Conservation (phyloP, 2,329 filamentous ascomycete genomes). For the Beauveria pseudobassiana region DNA sequence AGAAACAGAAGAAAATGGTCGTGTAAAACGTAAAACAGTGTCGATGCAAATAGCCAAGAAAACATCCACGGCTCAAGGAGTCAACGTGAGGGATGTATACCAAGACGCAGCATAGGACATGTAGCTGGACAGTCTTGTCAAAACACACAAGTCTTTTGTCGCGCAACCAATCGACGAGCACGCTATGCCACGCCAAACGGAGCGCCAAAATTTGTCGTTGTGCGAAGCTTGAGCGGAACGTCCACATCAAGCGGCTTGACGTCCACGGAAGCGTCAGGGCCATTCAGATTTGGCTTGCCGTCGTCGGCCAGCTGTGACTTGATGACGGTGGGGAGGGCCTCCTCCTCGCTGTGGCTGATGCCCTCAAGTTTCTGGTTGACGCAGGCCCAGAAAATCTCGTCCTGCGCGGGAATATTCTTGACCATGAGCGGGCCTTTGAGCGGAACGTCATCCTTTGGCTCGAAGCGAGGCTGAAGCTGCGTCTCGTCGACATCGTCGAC, state of each 20-base stretch:
- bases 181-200: conserved; percentile 32
- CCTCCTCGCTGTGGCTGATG: conserved; percentile 38
- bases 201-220: conserved; percentile 39
- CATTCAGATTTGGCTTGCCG: conserved; percentile 12
- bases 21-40: background rate
- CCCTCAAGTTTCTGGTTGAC: conserved; percentile 45
- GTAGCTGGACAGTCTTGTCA: background rate
- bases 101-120: no score
- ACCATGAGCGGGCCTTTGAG: conserved; percentile 48
- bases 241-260: conserved; percentile 30
- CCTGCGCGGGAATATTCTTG: conserved; percentile 47
- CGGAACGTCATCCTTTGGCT: conserved; percentile 36
- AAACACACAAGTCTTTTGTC: background rate
- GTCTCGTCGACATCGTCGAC: conserved; percentile 4
- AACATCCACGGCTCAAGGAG: background rate
- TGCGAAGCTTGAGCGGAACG: conserved; percentile 38
- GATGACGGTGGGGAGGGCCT: conserved; percentile 39
- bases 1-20: background rate
- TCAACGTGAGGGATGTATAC: background rate
- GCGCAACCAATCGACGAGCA: background rate
- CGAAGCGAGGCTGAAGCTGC: conserved; percentile 23
- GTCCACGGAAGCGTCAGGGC: conserved; percentile 8
- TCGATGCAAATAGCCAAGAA: background rate
- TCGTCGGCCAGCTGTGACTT: conserved; percentile 21
- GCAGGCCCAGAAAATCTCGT: conserved; percentile 45